Percentiles rank a stretch among this genome's conserved stretches.
These are phyloP conservation scores for Fusarium marasasianum DNA, from an alignment of 2,329 filamentous ascomycete genomes.

Conservation along the genomic window DNA sequence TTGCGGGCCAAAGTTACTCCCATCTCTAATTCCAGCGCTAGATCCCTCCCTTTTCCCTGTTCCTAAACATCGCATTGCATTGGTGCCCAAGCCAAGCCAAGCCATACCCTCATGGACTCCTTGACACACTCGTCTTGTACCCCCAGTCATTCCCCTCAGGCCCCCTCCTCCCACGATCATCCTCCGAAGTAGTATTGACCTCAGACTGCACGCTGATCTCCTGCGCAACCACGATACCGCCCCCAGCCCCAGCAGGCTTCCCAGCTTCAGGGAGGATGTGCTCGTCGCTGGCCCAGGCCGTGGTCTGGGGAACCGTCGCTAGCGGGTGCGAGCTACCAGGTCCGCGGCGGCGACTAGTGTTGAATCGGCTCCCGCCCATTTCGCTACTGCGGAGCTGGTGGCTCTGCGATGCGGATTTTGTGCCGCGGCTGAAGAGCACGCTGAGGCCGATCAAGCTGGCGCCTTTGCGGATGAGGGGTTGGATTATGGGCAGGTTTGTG, in stretches of 20 bases:
- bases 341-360: conserved; percentile 8
- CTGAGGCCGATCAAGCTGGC: conserved; percentile 34
- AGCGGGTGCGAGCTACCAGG: conserved; percentile 8
- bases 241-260: conserved; percentile 1
- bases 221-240: conserved; percentile 32
- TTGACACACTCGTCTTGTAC: conserved; percentile 9
- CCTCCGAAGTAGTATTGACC: background rate
- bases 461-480: conserved; percentile 31
- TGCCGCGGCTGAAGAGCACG: conserved; percentile 26
- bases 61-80: background rate
- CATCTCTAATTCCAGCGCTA: background rate
- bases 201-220: conserved; percentile 35
- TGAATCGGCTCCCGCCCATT: conserved; percentile 24
- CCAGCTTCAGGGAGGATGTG: conserved; percentile 26
- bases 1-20: background rate
- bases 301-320: conserved; percentile 12
- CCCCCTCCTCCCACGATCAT: background rate
- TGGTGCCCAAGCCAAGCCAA: background rate
- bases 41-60: background rate
- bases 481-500: conserved; percentile 45
- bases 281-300: conserved; percentile 36
- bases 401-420: conserved; percentile 30
- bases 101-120: background rate
- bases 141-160: conserved; percentile 29
- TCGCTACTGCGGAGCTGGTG: conserved; percentile 34